phyloP scores from a whole-genome alignment of 2,329 filamentous ascomycete species.

The Ascosphaera pollenicola region DNA sequence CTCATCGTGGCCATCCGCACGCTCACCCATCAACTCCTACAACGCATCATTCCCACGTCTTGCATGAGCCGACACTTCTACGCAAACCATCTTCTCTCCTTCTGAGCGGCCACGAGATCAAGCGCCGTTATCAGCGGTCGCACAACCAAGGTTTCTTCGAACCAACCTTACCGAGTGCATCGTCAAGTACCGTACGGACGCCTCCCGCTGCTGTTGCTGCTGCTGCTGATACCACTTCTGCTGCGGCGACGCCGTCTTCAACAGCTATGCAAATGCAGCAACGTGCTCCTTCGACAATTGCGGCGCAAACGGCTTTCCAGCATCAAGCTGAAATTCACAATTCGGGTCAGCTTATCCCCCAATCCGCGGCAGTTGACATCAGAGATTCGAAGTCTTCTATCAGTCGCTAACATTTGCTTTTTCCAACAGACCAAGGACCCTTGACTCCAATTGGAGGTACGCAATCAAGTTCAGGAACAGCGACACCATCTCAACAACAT shows the following conservation, averaged over 20 bases:
- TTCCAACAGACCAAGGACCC: background rate
- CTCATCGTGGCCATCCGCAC: background rate
- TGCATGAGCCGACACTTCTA: background rate
- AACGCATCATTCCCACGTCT: background rate
- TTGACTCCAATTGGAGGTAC: background rate
- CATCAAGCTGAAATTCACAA: slow-evolving; percentile 12
- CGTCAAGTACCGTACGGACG: slow-evolving; percentile 6
- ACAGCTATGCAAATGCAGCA: slow-evolving; percentile 12
- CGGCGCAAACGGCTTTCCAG: slow-evolving; percentile 44
- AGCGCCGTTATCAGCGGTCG: background rate
- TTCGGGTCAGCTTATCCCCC: background rate
- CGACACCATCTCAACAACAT: slow-evolving; percentile 3
- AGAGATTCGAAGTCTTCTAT: no score
- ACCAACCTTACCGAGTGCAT: slow-evolving; percentile 35
- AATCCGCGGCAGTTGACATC: no score
- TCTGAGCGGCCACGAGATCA: background rate
- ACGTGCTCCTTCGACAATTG: slow-evolving; percentile 39
- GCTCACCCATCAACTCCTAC: background rate
- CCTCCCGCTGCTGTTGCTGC: background rate
- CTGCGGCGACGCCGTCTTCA: background rate
- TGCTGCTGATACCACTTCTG: background rate
- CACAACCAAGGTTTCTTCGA: slow-evolving; percentile 40
- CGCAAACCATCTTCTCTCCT: background rate
- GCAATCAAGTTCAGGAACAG: slow-evolving; percentile 1
- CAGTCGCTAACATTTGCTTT: background rate